A percentile compares a stretch with the other conserved stretches of the same genome.
These are phyloP conservation scores for Lodderomyces oxycetoniae DNA, from an alignment of 1,139 yeast species.

Conservation along the genomic window DNA sequence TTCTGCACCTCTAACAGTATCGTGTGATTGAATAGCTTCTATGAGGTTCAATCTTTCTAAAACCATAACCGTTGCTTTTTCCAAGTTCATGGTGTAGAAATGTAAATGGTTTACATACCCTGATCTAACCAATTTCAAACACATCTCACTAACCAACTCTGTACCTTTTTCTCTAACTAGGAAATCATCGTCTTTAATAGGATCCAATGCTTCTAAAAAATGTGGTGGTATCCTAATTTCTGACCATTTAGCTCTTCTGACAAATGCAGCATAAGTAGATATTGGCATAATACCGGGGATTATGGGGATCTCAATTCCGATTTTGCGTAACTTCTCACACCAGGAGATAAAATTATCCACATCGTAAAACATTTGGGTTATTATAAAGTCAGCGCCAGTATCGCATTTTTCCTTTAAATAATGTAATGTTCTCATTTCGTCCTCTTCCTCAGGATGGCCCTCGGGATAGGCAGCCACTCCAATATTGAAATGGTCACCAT, in stretches of 20 bases:
- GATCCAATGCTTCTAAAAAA: constrained; percentile 68
- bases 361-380: constrained; percentile 92
- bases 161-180: constrained; percentile 85
- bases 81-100: constrained; percentile 94
- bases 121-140: constrained; percentile 63
- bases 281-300: constrained; percentile 99
- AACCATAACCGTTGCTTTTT: constrained; percentile 84
- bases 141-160: constrained; percentile 78
- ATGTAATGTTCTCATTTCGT: constrained; percentile 50
- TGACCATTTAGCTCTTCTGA: constrained; percentile 94
- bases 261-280: constrained; percentile 84
- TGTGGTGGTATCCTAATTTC: constrained; percentile 72
- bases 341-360: constrained; percentile 78
- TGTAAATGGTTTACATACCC: constrained; percentile 83
- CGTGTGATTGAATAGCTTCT: constrained; percentile 39
- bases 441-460: constrained; percentile 87
- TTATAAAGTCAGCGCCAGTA: constrained; percentile 88
- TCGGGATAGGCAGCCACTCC: constrained; percentile 97
- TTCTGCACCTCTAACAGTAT: constrained; percentile 35
- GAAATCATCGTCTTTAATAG: constrained; percentile 86
- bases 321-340: constrained; percentile 67
- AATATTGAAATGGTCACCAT: constrained; percentile 80
- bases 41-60: constrained; percentile 68
- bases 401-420: constrained; percentile 84
- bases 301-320: constrained; percentile 81